These are phyloP conservation scores for Chrysosporium keratinophilum DNA, from an alignment of 2,329 filamentous ascomycete species.

Conservation along the genomic window DNA sequence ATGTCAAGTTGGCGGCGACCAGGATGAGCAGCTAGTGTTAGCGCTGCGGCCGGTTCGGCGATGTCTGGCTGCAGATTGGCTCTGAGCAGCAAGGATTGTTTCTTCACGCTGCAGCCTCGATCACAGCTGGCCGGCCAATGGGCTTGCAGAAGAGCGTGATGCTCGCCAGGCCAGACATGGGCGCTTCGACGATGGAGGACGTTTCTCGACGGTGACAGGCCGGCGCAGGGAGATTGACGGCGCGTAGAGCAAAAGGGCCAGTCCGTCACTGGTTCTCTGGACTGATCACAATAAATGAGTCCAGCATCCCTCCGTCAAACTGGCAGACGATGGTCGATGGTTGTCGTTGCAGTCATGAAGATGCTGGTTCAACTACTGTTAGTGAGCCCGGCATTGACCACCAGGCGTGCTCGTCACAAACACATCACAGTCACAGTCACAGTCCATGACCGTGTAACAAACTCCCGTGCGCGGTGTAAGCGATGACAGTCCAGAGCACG, in stretches of 20 bases:
- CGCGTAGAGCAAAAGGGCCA: not conserved
- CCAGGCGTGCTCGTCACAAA: too few relatives aligned
- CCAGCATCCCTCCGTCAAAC: not conserved
- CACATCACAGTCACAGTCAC: too few relatives aligned
- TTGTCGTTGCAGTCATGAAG: too few relatives aligned
- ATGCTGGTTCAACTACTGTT: too few relatives aligned
- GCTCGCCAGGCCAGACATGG: not conserved
- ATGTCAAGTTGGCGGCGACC: not conserved
- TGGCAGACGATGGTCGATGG: too few relatives aligned
- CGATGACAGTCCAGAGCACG: too few relatives aligned
- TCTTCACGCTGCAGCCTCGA: slow-evolving; percentile 13
- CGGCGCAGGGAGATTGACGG: not conserved
- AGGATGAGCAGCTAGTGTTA: slow-evolving; percentile 9
- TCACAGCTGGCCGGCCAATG: slow-evolving; percentile 10
- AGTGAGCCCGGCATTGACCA: too few relatives aligned
- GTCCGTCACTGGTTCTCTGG: not conserved
- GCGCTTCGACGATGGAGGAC: not conserved
- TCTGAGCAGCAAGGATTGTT: slow-evolving; percentile 4
- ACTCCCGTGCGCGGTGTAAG: too few relatives aligned
- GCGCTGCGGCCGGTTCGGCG: not conserved
- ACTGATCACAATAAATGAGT: not conserved
- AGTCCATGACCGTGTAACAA: too few relatives aligned
- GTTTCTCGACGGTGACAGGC: not conserved
- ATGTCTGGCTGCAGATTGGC: slow-evolving; percentile 6
- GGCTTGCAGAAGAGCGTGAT: slow-evolving; percentile 1